Conservation (phyloP, 805 yeast genomes). For the Sugiyamaella lignohabitans region DNA sequence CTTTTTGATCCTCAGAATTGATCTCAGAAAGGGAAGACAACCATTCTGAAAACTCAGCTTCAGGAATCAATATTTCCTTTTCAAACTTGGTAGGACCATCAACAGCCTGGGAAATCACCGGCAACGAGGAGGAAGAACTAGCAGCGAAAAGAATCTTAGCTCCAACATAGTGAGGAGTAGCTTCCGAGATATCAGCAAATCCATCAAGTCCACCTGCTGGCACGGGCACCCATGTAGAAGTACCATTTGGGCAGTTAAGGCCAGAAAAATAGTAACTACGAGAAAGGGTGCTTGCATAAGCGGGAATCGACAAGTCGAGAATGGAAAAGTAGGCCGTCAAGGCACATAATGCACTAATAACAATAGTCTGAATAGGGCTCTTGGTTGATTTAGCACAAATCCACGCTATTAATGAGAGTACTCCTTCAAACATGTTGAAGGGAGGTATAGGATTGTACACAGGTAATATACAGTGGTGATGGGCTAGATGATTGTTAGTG, state of each 20-base stretch:
- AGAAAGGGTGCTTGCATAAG: conserved; percentile 13
- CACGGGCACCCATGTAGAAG: conserved; percentile 12
- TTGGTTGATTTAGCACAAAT: conserved; percentile 49
- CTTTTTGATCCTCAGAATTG: conserved; percentile 11
- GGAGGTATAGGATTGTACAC: no score
- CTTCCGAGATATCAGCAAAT: not conserved
- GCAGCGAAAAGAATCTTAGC: conserved; percentile 23
- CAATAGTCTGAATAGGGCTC: conserved; percentile 81
- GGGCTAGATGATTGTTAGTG: no score
- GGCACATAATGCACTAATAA: conserved; percentile 64
- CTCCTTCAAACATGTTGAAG: not conserved
- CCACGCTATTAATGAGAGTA: conserved; percentile 4
- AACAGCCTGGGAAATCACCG: conserved; percentile 15
- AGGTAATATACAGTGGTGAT: no score
- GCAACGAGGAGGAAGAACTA: conserved; percentile 15
- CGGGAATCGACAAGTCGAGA: conserved; percentile 37
- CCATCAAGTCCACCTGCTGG: not conserved
- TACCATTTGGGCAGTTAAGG: not conserved
- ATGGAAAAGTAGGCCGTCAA: conserved; percentile 71
- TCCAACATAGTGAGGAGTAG: conserved; percentile 12
- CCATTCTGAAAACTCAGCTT: conserved; percentile 28
- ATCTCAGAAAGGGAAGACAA: conserved; percentile 21
- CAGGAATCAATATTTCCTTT: conserved; percentile 20
- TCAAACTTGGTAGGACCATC: conserved; percentile 16
- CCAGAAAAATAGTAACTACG: conserved; percentile 19